phyloP scores from a whole-genome alignment of 306 rosid species.

The Rubus idaeus region DNA sequence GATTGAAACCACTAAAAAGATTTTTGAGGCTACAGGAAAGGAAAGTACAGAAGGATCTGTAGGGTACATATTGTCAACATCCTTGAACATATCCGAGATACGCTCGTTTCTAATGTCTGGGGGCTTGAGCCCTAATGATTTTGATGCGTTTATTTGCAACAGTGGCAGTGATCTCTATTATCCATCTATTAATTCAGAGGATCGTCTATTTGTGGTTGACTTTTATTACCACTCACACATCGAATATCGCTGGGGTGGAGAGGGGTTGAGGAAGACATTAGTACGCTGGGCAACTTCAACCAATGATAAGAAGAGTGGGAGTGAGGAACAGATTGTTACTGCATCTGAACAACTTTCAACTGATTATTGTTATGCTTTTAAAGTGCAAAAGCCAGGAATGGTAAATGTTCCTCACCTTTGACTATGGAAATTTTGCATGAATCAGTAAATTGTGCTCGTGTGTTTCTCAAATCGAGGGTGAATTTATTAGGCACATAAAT shows the following conservation, averaged over 20 bases:
- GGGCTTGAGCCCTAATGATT: slow-evolving; percentile 73
- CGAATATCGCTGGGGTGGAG: slow-evolving; percentile 98
- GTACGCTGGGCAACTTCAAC: slow-evolving; percentile 81
- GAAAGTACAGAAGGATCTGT: slow-evolving; percentile 80
- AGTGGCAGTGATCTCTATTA: slow-evolving; percentile 98
- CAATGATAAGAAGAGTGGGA: slow-evolving; percentile 54
- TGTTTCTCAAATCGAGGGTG: slow-evolving; percentile 6
- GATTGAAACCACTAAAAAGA: slow-evolving; percentile 56
- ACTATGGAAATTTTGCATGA: slow-evolving; percentile 21
- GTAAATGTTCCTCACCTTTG: slow-evolving; percentile 39
- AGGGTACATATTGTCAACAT: slow-evolving; percentile 92
- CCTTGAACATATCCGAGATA: slow-evolving; percentile 82
- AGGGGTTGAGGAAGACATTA: slow-evolving; percentile 91
- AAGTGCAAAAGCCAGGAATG: slow-evolving; percentile 65
- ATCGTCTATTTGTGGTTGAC: slow-evolving; percentile 81
- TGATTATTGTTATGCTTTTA: slow-evolving; percentile 88
- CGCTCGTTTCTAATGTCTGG: slow-evolving; percentile 75
- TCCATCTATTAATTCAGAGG: slow-evolving; percentile 80
- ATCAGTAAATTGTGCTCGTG: neutral
- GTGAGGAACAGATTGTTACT: slow-evolving; percentile 51
- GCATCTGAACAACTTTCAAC: slow-evolving; percentile 88
- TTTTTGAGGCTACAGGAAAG: slow-evolving; percentile 73
- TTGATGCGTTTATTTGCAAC: slow-evolving; percentile 96
- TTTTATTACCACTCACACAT: slow-evolving; percentile 97
- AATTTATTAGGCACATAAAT: slow-evolving; percentile 7